Evolutionary conservation across 2,329 filamentous ascomycete genomes (phyloP), one percentile per base, ranked within the genome.

Genomic region (Alternaria viburni): DNA sequence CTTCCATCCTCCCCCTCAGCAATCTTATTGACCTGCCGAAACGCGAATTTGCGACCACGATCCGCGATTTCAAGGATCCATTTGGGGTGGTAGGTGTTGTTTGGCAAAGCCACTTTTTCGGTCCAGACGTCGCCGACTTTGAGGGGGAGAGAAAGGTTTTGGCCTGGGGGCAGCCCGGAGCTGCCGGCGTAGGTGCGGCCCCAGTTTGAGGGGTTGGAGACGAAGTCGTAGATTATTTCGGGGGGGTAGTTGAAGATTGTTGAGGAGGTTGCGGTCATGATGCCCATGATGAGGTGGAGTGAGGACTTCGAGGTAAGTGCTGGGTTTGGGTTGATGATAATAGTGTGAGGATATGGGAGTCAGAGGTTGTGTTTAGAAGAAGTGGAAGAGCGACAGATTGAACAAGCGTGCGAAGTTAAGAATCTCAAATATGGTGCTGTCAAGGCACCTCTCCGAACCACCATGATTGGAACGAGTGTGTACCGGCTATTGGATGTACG

Each of bases 271-370:
- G 1, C 6, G 43, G 0, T 45, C 10, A 45, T 21, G 7, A 45
- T 11, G 19, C 17, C 43, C 19, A 45, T 44, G 30, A 0, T 32
- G 30, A 15, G 13, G 30, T 7, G 30, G 2, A 7, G 30, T 32
- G 28, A 3, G 28, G 28, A 30, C 12, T 32, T 32, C 0, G 12
- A 32, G 30, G 4, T 32, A 15, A n/a, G 6, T 30, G 12, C 7
- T 13, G 5, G 12, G 1, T 13, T 6, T 30, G 28, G 2, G 10
- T n/a, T n/a, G n/a, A 0, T 30, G 28, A 12, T 30, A 5, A 0
- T 12, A 13, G 4, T 3, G 12, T 13, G 2, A 13, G 12, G 5
- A 13, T 6, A 6, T 30, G 12, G 28, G 3, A 6, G 28, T 30
- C 28, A 13, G 28, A 0, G 5, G 28, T 6, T 13, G 12, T 13